Percentiles rank a stretch among this genome's conserved stretches.
phyloP scores from a whole-genome alignment of 495 filamentous ascomycete genomes.

The Parmelia sp. region DNA sequence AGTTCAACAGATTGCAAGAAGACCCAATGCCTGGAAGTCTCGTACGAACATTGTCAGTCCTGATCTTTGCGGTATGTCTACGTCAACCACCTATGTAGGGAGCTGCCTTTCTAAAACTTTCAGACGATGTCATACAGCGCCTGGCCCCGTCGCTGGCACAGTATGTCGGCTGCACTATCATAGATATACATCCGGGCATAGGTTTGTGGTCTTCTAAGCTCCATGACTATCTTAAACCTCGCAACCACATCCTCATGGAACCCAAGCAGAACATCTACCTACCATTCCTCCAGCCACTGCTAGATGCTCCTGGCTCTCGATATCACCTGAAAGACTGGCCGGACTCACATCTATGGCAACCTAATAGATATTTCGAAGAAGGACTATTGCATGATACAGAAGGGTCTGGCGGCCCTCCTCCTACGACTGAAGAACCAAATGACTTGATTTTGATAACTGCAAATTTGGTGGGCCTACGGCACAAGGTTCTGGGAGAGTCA shows the following conservation, averaged over 20 bases:
- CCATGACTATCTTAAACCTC: conserved; percentile 65
- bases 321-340: conserved; percentile 47
- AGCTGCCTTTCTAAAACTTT: neutral
- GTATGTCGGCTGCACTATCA: conserved; percentile 65
- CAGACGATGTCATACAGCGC: conserved; percentile 47
- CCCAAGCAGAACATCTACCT: conserved; percentile 48
- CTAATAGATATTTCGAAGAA: conserved; percentile 40
- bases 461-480: conserved; percentile 39
- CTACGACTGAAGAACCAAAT: conserved; percentile 28
- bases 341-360: conserved; percentile 43
- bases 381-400: conserved; percentile 37
- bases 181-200: conserved; percentile 76
- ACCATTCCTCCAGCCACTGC: conserved; percentile 55
- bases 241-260: conserved; percentile 75
- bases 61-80: conserved; percentile 52
- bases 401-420: neutral
- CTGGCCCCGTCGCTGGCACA: conserved; percentile 54
- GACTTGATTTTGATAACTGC: conserved; percentile 61
- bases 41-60: conserved; percentile 48
- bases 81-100: neutral
- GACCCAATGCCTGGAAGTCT: neutral
- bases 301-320: conserved; percentile 47
- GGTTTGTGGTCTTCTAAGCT: conserved; percentile 71
- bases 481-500: conserved; percentile 27
- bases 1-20: neutral